A percentile compares a stretch with the other conserved stretches of the same genome.
Evolutionary conservation across 805 yeast species (phyloP).

Genomic region (Metschnikowia sp.): DNA sequence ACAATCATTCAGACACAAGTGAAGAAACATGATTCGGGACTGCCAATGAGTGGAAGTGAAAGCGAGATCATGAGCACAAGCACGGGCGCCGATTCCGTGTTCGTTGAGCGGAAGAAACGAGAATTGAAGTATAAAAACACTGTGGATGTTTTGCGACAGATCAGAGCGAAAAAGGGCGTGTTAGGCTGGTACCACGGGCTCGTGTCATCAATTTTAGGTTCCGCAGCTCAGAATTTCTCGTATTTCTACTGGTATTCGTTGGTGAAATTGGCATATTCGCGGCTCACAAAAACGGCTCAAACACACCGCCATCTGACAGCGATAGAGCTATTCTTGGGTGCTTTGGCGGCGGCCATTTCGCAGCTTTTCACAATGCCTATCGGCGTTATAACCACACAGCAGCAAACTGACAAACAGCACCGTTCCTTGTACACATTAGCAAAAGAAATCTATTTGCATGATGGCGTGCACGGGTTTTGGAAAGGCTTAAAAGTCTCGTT

Average conservation of each 20-base stretch:
- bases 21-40: conserved; percentile 19
- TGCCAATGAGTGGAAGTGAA: conserved; percentile 6
- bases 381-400: conserved; percentile 62
- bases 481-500: conserved; percentile 77
- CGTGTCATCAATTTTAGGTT: conserved; percentile 61
- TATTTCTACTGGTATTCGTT: conserved; percentile 87
- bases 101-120: conserved; percentile 17
- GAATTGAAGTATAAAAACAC: conserved; percentile 51
- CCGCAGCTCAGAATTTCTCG: conserved; percentile 75
- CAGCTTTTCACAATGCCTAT: conserved; percentile 82
- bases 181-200: conserved; percentile 73
- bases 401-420: conserved; percentile 50
- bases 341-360: conserved; percentile 78
- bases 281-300: conserved; percentile 31
- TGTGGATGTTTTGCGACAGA: conserved; percentile 57
- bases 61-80: conserved; percentile 8
- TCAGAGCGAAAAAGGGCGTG: conserved; percentile 58
- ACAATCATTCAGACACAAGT: conserved; percentile 75
- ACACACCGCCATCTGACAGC: conserved; percentile 49
- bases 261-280: conserved; percentile 55
- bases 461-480: conserved; percentile 76
- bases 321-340: conserved; percentile 70
- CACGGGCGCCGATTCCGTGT: conserved; percentile 20
- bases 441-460: conserved; percentile 53
- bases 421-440: conserved; percentile 30